Evolutionary conservation across 306 rosid genomes (phyloP).

Genomic region (Castanea crenata): DNA sequence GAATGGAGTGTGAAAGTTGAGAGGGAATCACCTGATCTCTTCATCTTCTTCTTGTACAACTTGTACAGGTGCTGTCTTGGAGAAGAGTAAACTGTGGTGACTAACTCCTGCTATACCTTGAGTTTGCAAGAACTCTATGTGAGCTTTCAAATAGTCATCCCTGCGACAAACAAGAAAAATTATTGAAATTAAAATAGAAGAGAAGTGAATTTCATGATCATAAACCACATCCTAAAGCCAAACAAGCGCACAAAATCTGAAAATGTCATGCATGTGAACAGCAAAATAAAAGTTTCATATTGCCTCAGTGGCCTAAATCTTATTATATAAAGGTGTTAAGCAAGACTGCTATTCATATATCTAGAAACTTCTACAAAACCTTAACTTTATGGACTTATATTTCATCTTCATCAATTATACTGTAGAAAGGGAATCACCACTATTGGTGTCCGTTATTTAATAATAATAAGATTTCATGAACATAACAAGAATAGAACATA

Average conservation of each 20-base stretch:
- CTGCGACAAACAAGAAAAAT: conserved; percentile 35
- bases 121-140: conserved; percentile 66
- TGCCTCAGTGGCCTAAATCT: neutral
- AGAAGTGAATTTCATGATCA: neutral
- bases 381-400: neutral
- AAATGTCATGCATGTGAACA: conserved; percentile 7
- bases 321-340: neutral
- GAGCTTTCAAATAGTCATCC: conserved; percentile 53
- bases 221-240: neutral
- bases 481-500: neutral
- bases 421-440: neutral
- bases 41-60: conserved; percentile 47
- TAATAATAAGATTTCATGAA: neutral
- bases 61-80: conserved; percentile 70
- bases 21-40: conserved; percentile 47
- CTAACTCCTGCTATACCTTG: conserved; percentile 88
- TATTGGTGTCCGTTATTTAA: neutral
- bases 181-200: neutral
- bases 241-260: neutral
- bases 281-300: neutral
- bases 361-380: neutral
- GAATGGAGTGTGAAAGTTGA: neutral
- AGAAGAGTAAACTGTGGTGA: conserved; percentile 90
- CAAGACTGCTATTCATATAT: neutral
- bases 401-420: too few relatives aligned